Conservation (phyloP, 495 filamentous ascomycete genomes). For the Apiosordaria backusii region DNA sequence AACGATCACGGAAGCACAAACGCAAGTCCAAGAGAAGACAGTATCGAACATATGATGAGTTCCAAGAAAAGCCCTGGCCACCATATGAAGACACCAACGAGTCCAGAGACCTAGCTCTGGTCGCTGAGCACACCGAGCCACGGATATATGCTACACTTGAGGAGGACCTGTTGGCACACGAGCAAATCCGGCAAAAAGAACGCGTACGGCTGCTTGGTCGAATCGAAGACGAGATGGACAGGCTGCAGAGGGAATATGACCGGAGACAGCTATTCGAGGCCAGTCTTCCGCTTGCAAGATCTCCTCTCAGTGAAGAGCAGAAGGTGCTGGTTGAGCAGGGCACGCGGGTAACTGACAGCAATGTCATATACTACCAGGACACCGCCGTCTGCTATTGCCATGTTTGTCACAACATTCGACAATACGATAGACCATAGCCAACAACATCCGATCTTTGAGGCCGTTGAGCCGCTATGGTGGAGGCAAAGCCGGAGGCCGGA, state of each 20-base stretch:
- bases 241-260: not conserved
- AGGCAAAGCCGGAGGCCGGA: not conserved
- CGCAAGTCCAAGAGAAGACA: not conserved
- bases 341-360: not conserved
- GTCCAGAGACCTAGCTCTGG: not conserved
- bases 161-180: slow-evolving; percentile 8
- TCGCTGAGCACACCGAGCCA: slow-evolving; percentile 11
- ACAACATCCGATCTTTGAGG: not conserved
- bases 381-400: not conserved
- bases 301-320: not conserved
- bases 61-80: not conserved
- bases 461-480: not conserved
- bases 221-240: slow-evolving; percentile 5
- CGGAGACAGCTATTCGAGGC: not conserved
- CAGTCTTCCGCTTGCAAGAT: not conserved
- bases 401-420: not conserved
- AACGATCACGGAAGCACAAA: slow-evolving; percentile 6
- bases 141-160: slow-evolving; percentile 12
- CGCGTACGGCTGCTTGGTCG: not conserved
- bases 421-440: not conserved
- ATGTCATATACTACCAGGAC: not conserved
- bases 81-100: slow-evolving; percentile 2
- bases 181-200: slow-evolving; percentile 6
- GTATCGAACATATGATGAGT: not conserved
- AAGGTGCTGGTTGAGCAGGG: not conserved